Evolutionary conservation across 2,329 filamentous ascomycete species (phyloP), one percentile per base, ranked within the genome.

Genomic region (Calonectria henricotiae): DNA sequence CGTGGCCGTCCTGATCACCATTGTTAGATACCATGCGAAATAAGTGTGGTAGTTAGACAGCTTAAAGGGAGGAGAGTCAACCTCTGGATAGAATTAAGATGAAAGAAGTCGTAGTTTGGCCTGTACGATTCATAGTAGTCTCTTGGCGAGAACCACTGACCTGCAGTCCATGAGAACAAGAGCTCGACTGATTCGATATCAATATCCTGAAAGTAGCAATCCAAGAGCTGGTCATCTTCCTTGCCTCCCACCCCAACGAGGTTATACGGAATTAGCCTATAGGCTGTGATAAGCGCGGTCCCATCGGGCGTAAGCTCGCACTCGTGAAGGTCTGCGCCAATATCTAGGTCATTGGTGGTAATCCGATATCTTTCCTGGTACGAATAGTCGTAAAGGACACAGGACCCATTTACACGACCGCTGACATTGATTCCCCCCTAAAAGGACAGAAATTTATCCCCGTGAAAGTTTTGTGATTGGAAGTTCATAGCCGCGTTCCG

Each of bases 301-400:
- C 60, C 66, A 6, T 68, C 49, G 12, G 39, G n/a, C 12, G 66
- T 68, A 9, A 68, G 43, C 32, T 68, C 37, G 60, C 66, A 68
- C n/a, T 68, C 66, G 47, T 68, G 66, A 37, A 68, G 60, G 37
- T 68, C 66, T 17, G 66, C 66, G 9, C 61, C 61, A 17, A 68
- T 27, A 8, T 32, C 66, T 4, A 68, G 27, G 41, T 49, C 20
- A 23, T 68, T 27, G 17, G 66, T 46, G 5, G 47, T 58, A 27
- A 68, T 49, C 5, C 39, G 47, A 35, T 68, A 49, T 64, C 20
- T 47, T 41, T 68, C 60, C 7, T 43, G 66, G 13, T 68, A 68
- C 30, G 66, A 58, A 4, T 47, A 30, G 35, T 68, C 66, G 15
- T 68, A 68, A 23, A 68, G 49, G 12, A 68, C 49, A n/a, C 66